Base-by-base conservation (phyloP, 2,329 filamentous ascomycete genomes). In the Plenodomus tracheiphilus region DNA sequence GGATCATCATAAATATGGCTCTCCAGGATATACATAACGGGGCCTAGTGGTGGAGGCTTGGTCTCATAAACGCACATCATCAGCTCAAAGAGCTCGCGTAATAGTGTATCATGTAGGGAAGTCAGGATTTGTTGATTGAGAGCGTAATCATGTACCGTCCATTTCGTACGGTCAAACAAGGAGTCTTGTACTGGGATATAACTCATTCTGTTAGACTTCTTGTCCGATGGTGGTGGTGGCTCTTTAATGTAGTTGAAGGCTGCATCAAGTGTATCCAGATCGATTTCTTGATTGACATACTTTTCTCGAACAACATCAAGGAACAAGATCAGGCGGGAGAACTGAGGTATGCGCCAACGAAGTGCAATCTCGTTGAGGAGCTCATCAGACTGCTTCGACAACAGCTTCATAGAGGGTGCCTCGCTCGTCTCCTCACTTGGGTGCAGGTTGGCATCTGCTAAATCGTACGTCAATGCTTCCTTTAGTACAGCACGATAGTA, bases 291-390 rank as follows among this genome's bases (percentile, higher is more conserved):
- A 58, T 96, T 88, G 39, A 91, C 77, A 66, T 91, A 97, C 70
- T 94, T 94, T 62, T 91, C 87, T 18, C 87, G 82, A 6, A 91
- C 82, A 47, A 95, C 88, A 74, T 97, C 94, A 30, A 97, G 75
- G 62, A 96, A 86, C 5, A 93, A 75, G 5, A 96, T 85, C 43
- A 91, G 80, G 38, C 91, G 84, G 3, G 91, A 90, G 64, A 86
- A 91, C 56, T 87, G 85, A 2, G 93, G 91, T 53, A 99, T 81
- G 41, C 94, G 86, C 94, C 94, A 99, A 63, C 92, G 85, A 54
- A 91, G 77, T 50, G 87, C 89, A 48, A 97, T 81, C 70, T 97
- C 93, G 51, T 87, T 88, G 54, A 99, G 74, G 39, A 99, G 77
- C 47, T 97, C 91, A 41, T 85, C 81, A 2, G 91, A 94, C 53